Evolutionary conservation across 441 rosid species (phyloP).

Genomic region (Erodium trifolium): DNA sequence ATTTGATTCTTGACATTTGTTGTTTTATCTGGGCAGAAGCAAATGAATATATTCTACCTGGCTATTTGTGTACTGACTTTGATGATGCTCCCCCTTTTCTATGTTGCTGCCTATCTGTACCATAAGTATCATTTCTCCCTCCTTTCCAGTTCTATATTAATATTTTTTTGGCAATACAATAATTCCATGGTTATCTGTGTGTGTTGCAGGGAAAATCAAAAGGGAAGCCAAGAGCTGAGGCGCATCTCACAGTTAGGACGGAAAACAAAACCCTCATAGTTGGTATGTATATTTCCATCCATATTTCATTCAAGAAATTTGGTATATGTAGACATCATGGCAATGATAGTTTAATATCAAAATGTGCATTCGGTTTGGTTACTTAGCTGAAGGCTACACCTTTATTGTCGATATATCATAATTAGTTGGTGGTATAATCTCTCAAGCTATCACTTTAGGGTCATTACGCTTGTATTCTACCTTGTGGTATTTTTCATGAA

Average conservation of each 20-base stretch:
- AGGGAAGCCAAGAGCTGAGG: constrained; percentile 65
- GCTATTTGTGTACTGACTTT: constrained; percentile 71
- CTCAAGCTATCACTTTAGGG: too few relatives aligned
- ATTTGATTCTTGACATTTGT: constrained; percentile 13
- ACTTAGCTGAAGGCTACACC: too few relatives aligned
- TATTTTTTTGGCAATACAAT: constrained; percentile 13
- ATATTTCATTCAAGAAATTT: constrained; percentile 1
- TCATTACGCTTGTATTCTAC: too few relatives aligned
- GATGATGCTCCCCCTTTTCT: constrained; percentile 92
- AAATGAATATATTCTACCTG: constrained; percentile 57
- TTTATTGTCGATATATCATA: too few relatives aligned
- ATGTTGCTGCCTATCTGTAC: constrained; percentile 64
- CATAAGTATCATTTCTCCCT: constrained; percentile 46
- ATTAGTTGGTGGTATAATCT: too few relatives aligned
- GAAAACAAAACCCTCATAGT: constrained; percentile 57
- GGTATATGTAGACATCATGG: background rate
- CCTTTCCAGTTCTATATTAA: constrained; percentile 7
- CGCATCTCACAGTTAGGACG: constrained; percentile 51
- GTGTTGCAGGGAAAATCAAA: constrained; percentile 58
- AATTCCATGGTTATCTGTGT: constrained; percentile 16
- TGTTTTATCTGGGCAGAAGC: constrained; percentile 47
- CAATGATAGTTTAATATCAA: background rate
- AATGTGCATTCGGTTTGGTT: too few relatives aligned
- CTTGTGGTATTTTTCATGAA: too few relatives aligned
- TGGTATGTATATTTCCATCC: constrained; percentile 23